Base-by-base conservation (phyloP, 768 basidiomycete genomes). In the Sporobolomyces roseus region DNA sequence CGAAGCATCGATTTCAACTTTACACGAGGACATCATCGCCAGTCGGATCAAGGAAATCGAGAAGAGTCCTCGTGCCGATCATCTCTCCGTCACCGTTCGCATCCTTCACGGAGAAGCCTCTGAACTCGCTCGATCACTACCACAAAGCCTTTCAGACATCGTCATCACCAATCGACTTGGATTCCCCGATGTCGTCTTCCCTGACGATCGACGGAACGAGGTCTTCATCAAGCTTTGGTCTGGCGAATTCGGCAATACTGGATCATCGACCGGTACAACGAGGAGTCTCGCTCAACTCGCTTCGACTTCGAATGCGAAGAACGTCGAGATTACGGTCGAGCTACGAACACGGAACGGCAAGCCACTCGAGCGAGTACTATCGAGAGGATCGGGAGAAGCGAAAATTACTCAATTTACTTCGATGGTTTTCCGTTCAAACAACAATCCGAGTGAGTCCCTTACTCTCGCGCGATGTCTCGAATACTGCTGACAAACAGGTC, bases 181-280 rank as follows among this genome's bases (percentile, higher is more conserved):
- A 35, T 98, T 98, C 77, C 90, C 94, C 0, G 94, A 98, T 73
- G 93, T 96, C 10, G 93, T 94, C 13, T 93, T 93, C 76, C 93
- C 93, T 4, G 90, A 89, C 10, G 88, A 90, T 69, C 80, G 85
- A n/a, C 86, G 94, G 21, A 97, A 98, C 75, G 94, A 98, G 72
- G 83, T 97, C 17, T 98, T 97, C 78, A 84, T 97, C 81, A 96
- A 96, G 78, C 84, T 98, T 0, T 97, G 93, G 93, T 88, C 87
- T 63, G 94, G 91, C 45, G 89, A 92, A 70, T 98, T 98, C 77
- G 79, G 27, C 23, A 23, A 19, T 10, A 12, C 35, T 36, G 65
- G 52, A 10, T 41, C 45, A 14, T 29, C 66, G 79, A 78, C 48
- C 52, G 27, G 83, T 87, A 61, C 63, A 46, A 62, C 62, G 7